Base-by-base conservation (phyloP, 768 basidiomycete genomes). In the Pisolithus sp. region DNA sequence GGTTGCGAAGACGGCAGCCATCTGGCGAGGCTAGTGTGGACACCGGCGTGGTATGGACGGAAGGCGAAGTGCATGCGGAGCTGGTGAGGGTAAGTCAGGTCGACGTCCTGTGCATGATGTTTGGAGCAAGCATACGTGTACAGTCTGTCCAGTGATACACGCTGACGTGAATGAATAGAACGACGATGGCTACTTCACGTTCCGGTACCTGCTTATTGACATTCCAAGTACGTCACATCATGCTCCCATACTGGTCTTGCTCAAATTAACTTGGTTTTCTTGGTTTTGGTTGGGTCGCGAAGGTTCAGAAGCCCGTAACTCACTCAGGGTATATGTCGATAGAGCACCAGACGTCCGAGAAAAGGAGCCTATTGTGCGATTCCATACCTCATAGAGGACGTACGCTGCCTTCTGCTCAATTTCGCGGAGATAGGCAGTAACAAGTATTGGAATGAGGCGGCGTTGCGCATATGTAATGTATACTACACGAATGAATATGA, bases 21-120 rank as follows among this genome's bases (percentile, higher is more conserved):
- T 46, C 64, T 59, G 42, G 54, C 55, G 37, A 55, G 49, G 50
- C 72, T 71, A 48, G 51, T 13, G 54, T 62, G 18, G 70, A 71
- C 31, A 68, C 71, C 20, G 76, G 75, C 12, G 72, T 70, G 52
- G 60, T 69, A 17, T 87, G 77, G 68, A 82, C 76, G 17, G 87
- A 90, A 54, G 89, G 89, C 7, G 87, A 91, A 59, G 86, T 87
- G 8, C 89, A 91, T 65, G 89, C 81, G 8, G 83, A 86, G 67
- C 75, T 89, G 39, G 73, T 89, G 53, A 79, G 79, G 74, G 89
- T 89, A 67, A 52, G 80, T 71, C 18, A 18, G 51, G 41, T 37
- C 20, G 40, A 34, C 34, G 17, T 50, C 47, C 38, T 28, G 20
- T 41, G 41, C 52, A 20, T 36, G 17, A 10, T 9, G 17, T n/a